A percentile compares a stretch with the other conserved stretches of the same genome.
phyloP scores from a whole-genome alignment of 805 yeast genomes.

The Ogataea glucozyma region DNA sequence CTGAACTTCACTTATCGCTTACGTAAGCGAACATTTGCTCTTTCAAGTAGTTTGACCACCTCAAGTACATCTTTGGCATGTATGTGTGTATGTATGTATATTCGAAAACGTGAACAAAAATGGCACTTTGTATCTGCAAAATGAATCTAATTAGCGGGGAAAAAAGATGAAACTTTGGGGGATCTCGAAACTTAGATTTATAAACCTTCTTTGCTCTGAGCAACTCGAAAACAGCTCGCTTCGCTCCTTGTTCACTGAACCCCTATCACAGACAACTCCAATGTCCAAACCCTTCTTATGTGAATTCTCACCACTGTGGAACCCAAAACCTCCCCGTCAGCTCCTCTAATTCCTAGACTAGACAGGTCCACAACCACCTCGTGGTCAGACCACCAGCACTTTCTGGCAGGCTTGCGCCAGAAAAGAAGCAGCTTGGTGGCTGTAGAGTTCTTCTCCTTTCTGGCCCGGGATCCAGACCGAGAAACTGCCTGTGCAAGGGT shows the following conservation, averaged over 20 bases:
- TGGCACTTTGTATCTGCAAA: too few relatives aligned
- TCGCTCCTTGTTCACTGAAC: constrained; percentile 47
- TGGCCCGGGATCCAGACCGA: constrained; percentile 37
- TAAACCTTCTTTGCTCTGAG: too few relatives aligned
- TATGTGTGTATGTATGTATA: too few relatives aligned
- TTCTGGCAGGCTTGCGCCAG: constrained; percentile 98
- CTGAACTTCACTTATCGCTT: too few relatives aligned
- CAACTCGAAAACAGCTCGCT: too few relatives aligned
- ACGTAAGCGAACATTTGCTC: too few relatives aligned
- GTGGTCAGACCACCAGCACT: constrained; percentile 95
- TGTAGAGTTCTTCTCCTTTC: constrained; percentile 39
- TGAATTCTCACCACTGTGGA: constrained; percentile 65
- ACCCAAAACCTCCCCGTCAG: constrained; percentile 32
- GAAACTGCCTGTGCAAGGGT: constrained; percentile 62
- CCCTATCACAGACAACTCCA: constrained; percentile 88
- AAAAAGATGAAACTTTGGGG: too few relatives aligned
- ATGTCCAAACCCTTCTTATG: constrained; percentile 93
- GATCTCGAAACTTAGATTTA: too few relatives aligned
- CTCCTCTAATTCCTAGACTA: constrained; percentile 25
- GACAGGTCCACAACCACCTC: constrained; percentile 46
- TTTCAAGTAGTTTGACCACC: too few relatives aligned
- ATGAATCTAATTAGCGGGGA: too few relatives aligned
- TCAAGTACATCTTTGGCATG: too few relatives aligned
- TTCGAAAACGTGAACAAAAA: too few relatives aligned
- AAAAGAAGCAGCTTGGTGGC: constrained; percentile 72